Conservation (phyloP, 2,329 filamentous ascomycete species). For the Aspergillus sp. region DNA sequence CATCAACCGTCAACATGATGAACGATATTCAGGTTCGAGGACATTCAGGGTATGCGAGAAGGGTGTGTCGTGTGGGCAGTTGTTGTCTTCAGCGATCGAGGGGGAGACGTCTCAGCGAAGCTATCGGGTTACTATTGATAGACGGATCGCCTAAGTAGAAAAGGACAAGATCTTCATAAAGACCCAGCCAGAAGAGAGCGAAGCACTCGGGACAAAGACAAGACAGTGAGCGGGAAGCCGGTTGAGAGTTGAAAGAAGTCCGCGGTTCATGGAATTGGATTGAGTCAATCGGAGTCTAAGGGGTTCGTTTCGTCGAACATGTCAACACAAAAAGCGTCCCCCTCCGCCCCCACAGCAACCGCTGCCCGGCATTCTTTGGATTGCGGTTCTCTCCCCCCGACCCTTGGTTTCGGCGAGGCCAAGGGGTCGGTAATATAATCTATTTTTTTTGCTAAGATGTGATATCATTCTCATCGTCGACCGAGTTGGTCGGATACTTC, state of each 20-base stretch:
- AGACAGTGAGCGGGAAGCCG: not conserved
- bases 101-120: not conserved
- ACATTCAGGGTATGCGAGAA: constrained; percentile 31
- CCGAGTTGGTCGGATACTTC: not conserved
- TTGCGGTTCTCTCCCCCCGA: constrained; percentile 10
- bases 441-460: not conserved
- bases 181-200: constrained; percentile 5
- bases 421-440: not conserved
- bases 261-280: not conserved
- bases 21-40: constrained; percentile 18
- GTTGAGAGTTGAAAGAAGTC: constrained; percentile 1
- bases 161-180: constrained; percentile 22
- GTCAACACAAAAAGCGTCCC: constrained; percentile 21
- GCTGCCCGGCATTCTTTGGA: constrained; percentile 12
- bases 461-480: not conserved
- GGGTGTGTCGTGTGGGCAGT: not conserved
- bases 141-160: constrained; percentile 12
- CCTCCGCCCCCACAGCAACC: constrained; percentile 26
- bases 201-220: constrained; percentile 3
- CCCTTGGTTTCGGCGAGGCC: not conserved
- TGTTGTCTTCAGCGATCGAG: not conserved
- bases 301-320: constrained; percentile 10
- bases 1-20: constrained; percentile 54
- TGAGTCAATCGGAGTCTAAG: constrained; percentile 2
- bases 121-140: constrained; percentile 10